phyloP scores from a whole-genome alignment of 495 filamentous ascomycete species.

The Hypomontagnella monticulosa region DNA sequence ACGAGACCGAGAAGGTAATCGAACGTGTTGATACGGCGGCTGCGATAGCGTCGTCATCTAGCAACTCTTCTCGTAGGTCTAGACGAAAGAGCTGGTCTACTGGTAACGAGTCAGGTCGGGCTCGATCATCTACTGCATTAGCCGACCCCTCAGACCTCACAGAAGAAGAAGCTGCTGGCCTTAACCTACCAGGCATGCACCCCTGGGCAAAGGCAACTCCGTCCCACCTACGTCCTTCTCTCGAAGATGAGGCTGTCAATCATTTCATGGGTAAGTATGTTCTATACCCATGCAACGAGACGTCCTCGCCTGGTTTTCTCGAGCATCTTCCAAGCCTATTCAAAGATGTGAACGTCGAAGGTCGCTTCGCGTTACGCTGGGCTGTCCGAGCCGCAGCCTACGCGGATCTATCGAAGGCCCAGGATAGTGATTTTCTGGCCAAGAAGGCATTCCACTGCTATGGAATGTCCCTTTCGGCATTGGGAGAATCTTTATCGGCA shows the following conservation, averaged over 20 bases:
- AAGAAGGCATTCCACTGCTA: slow-evolving; percentile 46
- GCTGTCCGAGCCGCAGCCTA: slow-evolving; percentile 48
- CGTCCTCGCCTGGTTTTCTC: slow-evolving; percentile 47
- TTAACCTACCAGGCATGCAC: slow-evolving; percentile 14
- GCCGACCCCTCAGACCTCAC: slow-evolving; percentile 34
- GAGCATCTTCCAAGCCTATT: slow-evolving; percentile 49
- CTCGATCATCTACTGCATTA: neutral
- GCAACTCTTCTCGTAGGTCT: neutral
- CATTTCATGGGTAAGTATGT: slow-evolving; percentile 50
- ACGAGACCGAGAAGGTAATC: slow-evolving; percentile 45
- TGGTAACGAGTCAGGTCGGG: neutral
- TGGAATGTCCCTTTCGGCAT: slow-evolving; percentile 45
- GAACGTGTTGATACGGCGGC: slow-evolving; percentile 16
- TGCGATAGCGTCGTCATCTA: neutral
- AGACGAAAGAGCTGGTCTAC: slow-evolving; percentile 25
- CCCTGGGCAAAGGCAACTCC: slow-evolving; percentile 16
- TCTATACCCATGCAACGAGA: slow-evolving; percentile 48
- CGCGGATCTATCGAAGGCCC: slow-evolving; percentile 42
- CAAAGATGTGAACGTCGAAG: slow-evolving; percentile 46
- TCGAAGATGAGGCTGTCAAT: slow-evolving; percentile 44
- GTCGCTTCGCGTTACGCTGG: slow-evolving; percentile 48
- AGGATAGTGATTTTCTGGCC: slow-evolving; percentile 25
- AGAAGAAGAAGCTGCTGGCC: slow-evolving; percentile 10
- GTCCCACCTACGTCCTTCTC: slow-evolving; percentile 12
- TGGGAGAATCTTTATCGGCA: slow-evolving; percentile 38